Evolutionary conservation across 768 basidiomycete genomes (phyloP).

Genomic region (Albatrellus ellisii): DNA sequence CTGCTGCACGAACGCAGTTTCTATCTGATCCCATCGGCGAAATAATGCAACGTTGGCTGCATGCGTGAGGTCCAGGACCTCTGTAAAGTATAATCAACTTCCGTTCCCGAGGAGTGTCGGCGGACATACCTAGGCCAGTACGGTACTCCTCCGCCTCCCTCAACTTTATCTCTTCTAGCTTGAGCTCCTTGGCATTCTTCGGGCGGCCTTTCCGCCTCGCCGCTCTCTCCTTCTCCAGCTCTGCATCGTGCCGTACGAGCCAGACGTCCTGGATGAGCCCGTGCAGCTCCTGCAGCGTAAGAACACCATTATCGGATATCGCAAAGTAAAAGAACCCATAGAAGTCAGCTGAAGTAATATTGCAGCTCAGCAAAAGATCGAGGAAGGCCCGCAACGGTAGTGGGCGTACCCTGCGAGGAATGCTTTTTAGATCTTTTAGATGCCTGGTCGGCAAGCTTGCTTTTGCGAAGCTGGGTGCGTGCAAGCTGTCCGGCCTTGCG

Average conservation of each 20-base stretch:
- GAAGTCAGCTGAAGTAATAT: conserved; percentile 38
- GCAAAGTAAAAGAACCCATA: conserved; percentile 69
- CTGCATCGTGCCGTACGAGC: conserved; percentile 59
- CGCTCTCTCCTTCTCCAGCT: conserved; percentile 45
- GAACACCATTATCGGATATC: conserved; percentile 40
- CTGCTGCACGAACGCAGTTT: conserved; percentile 53
- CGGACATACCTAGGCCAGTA: conserved; percentile 61
- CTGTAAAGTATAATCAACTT: conserved; percentile 24
- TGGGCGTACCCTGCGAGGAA: conserved; percentile 35
- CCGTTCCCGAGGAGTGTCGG: background rate
- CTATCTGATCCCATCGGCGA: conserved; percentile 67
- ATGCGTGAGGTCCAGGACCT: conserved; percentile 72
- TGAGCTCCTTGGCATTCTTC: conserved; percentile 52
- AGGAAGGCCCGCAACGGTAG: too few species aligned
- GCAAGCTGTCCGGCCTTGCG: conserved; percentile 70
- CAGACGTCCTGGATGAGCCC: conserved; percentile 50
- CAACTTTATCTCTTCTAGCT: conserved; percentile 57
- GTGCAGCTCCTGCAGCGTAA: conserved; percentile 58
- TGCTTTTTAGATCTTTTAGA: conserved; percentile 47
- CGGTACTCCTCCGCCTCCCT: conserved; percentile 62
- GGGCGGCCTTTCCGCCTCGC: conserved; percentile 62
- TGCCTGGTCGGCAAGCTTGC: conserved; percentile 44
- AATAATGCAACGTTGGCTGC: conserved; percentile 56
- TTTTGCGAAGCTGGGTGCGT: conserved; percentile 54
- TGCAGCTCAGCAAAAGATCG: conserved; percentile 2